A percentile compares a stretch with the other conserved stretches of the same genome.
phyloP scores from a whole-genome alignment of 2,329 filamentous ascomycete genomes.

The Cyphellophora attinorum region DNA sequence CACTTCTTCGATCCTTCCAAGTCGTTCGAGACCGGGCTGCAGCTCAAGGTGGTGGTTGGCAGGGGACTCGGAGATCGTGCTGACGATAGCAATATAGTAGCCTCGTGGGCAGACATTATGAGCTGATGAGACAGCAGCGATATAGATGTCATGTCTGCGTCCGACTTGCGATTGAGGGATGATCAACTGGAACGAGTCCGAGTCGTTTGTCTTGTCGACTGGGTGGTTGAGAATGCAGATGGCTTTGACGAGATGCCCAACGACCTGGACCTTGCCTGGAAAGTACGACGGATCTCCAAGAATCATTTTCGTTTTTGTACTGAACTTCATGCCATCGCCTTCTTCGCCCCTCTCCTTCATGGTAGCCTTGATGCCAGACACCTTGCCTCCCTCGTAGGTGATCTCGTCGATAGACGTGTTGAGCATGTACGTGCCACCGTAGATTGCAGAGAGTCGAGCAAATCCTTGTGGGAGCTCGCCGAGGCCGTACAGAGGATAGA shows the following conservation, averaged over 20 bases:
- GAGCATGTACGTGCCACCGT: slow-evolving; percentile 98
- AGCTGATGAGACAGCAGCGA: slow-evolving; percentile 86
- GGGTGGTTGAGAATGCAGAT: slow-evolving; percentile 98
- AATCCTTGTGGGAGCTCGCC: slow-evolving; percentile 97
- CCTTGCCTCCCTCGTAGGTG: slow-evolving; percentile 72
- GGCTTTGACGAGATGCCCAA: slow-evolving; percentile 84
- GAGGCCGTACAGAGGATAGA: slow-evolving; percentile 96
- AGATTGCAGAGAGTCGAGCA: slow-evolving; percentile 93
- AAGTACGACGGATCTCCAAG: slow-evolving; percentile 97
- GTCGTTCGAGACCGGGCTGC: slow-evolving; percentile 79
- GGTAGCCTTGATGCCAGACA: slow-evolving; percentile 92
- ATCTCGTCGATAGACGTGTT: slow-evolving; percentile 92
- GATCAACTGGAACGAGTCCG: slow-evolving; percentile 88
- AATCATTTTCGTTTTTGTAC: slow-evolving; percentile 93
- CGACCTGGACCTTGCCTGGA: slow-evolving; percentile 74
- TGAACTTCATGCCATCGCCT: slow-evolving; percentile 73
- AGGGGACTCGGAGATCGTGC: slow-evolving; percentile 84
- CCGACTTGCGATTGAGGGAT: slow-evolving; percentile 96
- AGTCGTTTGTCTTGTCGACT: slow-evolving; percentile 76
- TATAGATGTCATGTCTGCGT: slow-evolving; percentile 95
- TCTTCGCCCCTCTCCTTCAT: slow-evolving; percentile 79
- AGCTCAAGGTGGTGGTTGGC: slow-evolving; percentile 96
- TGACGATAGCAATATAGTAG: slow-evolving; percentile 98
- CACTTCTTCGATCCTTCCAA: slow-evolving; percentile 90
- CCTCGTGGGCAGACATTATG: slow-evolving; percentile 99